Percentiles rank a stretch among this genome's conserved stretches.
These are phyloP conservation scores for Ensete ventricosum DNA, from an alignment of 176 grass and related monocot genomes.

Conservation along the genomic window DNA sequence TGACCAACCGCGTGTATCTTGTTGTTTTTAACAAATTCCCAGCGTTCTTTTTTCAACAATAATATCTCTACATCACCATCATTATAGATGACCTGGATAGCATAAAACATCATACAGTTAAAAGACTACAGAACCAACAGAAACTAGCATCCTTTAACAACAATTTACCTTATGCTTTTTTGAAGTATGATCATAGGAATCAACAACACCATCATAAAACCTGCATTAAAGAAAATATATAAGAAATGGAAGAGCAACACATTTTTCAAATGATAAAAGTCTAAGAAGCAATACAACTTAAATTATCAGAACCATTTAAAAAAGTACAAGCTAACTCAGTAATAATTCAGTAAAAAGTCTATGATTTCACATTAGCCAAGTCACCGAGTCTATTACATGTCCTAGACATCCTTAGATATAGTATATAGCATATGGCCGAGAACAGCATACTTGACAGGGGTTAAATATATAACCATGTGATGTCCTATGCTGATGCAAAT, in stretches of 20 bases:
- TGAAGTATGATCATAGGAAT: slow-evolving; percentile 36
- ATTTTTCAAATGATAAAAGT: background rate
- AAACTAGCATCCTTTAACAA: slow-evolving; percentile 7
- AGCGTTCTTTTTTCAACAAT: slow-evolving; percentile 45
- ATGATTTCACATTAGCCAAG: no score
- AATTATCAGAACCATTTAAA: no score
- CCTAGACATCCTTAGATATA: no score
- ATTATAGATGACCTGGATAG: slow-evolving; percentile 57
- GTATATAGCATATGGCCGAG: no score
- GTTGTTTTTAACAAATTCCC: slow-evolving; percentile 37
- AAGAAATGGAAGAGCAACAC: background rate
- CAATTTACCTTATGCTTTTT: slow-evolving; percentile 50
- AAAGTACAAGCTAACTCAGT: no score
- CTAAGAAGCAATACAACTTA: background rate
- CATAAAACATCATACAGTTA: slow-evolving; percentile 7
- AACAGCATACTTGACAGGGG: no score
- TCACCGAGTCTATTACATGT: no score
- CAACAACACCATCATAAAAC: slow-evolving; percentile 59
- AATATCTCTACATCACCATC: slow-evolving; percentile 71
- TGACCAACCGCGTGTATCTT: slow-evolving; percentile 22
- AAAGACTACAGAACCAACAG: background rate
- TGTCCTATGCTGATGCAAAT: no score
- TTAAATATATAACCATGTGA: no score
- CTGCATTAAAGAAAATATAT: slow-evolving; percentile 33
- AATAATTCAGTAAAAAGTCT: no score